Percentiles rank a stretch among this genome's conserved stretches.
phyloP scores from a whole-genome alignment of 371 early-diverging fungal genomes.

The Rhizopus microsporus region DNA sequence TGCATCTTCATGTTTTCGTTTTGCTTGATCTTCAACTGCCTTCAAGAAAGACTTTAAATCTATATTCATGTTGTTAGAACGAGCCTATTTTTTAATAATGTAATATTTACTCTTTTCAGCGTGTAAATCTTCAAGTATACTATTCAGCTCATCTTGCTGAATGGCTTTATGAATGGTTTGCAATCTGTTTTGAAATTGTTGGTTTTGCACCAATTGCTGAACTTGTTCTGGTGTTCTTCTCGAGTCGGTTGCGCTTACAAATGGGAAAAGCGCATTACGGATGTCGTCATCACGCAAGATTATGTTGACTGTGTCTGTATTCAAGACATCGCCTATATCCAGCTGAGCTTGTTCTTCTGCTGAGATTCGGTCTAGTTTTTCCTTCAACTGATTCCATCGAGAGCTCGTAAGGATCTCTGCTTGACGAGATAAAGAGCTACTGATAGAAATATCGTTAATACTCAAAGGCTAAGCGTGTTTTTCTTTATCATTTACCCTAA shows the following conservation, averaged over 20 bases:
- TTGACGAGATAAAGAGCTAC: constrained; percentile 6
- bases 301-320: constrained; percentile 50
- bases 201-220: constrained; percentile 60
- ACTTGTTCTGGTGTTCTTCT: constrained; percentile 55
- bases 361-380: neutral
- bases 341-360: constrained; percentile 16
- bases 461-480: neutral
- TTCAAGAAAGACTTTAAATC: constrained; percentile 70
- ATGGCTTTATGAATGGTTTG: constrained; percentile 64
- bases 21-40: constrained; percentile 66
- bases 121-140: constrained; percentile 58
- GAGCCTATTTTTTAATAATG: neutral
- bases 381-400: constrained; percentile 12
- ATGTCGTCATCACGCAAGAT: constrained; percentile 61
- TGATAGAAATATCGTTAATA: constrained; percentile 1
- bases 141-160: constrained; percentile 69
- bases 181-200: constrained; percentile 74
- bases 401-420: constrained; percentile 1
- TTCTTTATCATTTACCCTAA: constrained; percentile 32
- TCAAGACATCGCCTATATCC: constrained; percentile 50
- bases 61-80: constrained; percentile 13
- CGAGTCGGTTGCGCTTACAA: constrained; percentile 53
- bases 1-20: constrained; percentile 38
- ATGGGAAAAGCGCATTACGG: constrained; percentile 63
- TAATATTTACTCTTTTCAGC: constrained; percentile 17